Evolutionary conservation across 2,329 filamentous ascomycete genomes (phyloP), one percentile per base, ranked within the genome.

Genomic region (Colletotrichum magnum): DNA sequence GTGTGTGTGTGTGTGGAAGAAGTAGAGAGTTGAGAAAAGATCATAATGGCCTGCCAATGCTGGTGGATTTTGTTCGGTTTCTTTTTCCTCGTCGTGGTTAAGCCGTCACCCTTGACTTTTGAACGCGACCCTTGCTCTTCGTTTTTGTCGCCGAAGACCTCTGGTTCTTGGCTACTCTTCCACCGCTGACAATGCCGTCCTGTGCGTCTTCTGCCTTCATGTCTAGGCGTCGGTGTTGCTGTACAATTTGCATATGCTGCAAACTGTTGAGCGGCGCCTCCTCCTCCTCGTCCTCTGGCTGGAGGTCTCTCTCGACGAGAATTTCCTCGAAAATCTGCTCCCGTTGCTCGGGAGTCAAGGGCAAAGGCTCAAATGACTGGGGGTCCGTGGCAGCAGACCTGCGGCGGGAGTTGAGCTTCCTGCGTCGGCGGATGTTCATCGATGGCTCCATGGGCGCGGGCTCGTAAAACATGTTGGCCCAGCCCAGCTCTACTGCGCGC

Each of bases 401-500:
- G 28, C 74, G 65, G 21, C 71, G 72, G 57, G 73, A 74, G 68
- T 78, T 79, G n/a, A 80, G 75, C 68, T 82, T 84, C 52, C 81
- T 80, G n/a, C 84, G 81, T 4, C 84, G 80, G 32, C 80, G 79
- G 5, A 79, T 72, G 15, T 72, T 74, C 54, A 78, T 76, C 57
- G 82, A 82, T 15, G 83, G 64, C 4, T 80, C 77, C 64, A 83
- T 78, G 3, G 61, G 48, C 26, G 57, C 15, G 48, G 66, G 54
- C 56, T 82, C 79, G 26, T 77, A 53, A 48, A 73, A 80, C 41
- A 81, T 75, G 63, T 86, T 83, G 63, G 86, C 83, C 57, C 86
- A 76, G 61, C 82, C 85, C 50, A 80, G 71, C 69, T 83, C 82
- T 62, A 87, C 83, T 2, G 88, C 78, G 72, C 84, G 84, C 73